Conservation (phyloP, 2,329 filamentous ascomycete genomes). For the Trichoderma sp. region DNA sequence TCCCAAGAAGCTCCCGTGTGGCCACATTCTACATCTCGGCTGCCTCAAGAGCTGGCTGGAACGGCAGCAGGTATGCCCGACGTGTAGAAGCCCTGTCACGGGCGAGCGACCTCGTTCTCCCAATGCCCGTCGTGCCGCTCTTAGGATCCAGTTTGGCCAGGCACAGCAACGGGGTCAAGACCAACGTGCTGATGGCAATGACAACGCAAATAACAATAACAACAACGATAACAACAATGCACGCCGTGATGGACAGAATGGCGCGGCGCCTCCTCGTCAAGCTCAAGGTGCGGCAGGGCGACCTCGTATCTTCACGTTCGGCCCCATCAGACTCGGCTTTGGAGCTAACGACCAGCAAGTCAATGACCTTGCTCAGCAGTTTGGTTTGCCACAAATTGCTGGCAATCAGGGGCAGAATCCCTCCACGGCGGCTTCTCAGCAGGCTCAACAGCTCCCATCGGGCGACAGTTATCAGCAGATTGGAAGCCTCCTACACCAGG, state of each 20-base stretch:
- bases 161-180: constrained; percentile 22
- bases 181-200: constrained; percentile 25
- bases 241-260: constrained; percentile 19
- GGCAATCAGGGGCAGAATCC: constrained; percentile 25
- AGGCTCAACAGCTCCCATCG: constrained; percentile 20
- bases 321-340: constrained; percentile 72
- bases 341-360: constrained; percentile 68
- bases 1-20: constrained; percentile 94
- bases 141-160: constrained; percentile 33
- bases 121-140: constrained; percentile 28
- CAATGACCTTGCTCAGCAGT: constrained; percentile 62
- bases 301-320: constrained; percentile 66
- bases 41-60: constrained; percentile 97
- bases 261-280: constrained; percentile 24
- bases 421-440: constrained; percentile 22
- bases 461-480: constrained; percentile 44
- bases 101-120: constrained; percentile 29
- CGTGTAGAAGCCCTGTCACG: constrained; percentile 76
- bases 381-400: constrained; percentile 45
- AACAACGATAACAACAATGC: constrained; percentile 18
- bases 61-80: constrained; percentile 94
- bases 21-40: constrained; percentile 89
- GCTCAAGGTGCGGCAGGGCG: constrained; percentile 26
- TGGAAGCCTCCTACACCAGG: constrained; percentile 58
- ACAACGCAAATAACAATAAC: constrained; percentile 4